These are phyloP conservation scores for Wickerhamiella azyma DNA, from an alignment of 805 yeast species.

Conservation along the genomic window DNA sequence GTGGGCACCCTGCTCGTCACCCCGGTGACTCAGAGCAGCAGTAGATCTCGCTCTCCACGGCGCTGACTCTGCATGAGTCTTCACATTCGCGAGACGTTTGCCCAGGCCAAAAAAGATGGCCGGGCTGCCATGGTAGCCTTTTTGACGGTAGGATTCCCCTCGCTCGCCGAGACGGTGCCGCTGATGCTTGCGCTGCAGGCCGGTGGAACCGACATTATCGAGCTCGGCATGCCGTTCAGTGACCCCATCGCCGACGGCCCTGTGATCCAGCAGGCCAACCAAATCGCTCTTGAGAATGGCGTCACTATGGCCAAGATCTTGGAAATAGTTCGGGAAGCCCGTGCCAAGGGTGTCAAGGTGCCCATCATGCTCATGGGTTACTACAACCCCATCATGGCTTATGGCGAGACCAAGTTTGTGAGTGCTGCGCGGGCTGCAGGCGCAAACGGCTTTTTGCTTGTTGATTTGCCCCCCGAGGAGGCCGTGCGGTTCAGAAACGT, in stretches of 20 bases:
- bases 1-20: too few species aligned
- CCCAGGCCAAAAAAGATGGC: conserved; percentile 43
- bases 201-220: conserved; percentile 93
- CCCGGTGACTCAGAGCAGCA: too few species aligned
- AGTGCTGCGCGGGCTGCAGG: conserved; percentile 75
- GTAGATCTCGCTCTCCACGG: too few species aligned
- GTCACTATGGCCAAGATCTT: conserved; percentile 56
- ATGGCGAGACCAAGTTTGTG: conserved; percentile 77
- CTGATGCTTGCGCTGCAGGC: conserved; percentile 77
- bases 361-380: conserved; percentile 96
- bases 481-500: conserved; percentile 72
- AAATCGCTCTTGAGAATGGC: conserved; percentile 66
- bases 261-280: conserved; percentile 79
- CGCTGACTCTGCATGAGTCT: conserved; percentile 32
- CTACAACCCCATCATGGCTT: conserved; percentile 82
- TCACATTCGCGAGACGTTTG: conserved; percentile 44
- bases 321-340: conserved; percentile 59
- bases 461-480: conserved; percentile 96
- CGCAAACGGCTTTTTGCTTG: conserved; percentile 87
- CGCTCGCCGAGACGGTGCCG: conserved; percentile 76
- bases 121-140: conserved; percentile 86
- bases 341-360: conserved; percentile 68
- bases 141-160: conserved; percentile 89
- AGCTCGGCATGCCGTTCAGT: conserved; percentile 89
- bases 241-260: conserved; percentile 99